Evolutionary conservation across 805 yeast genomes (phyloP), one percentile per base, ranked within the genome.

Genomic region (Wickerhamomyces bovis): DNA sequence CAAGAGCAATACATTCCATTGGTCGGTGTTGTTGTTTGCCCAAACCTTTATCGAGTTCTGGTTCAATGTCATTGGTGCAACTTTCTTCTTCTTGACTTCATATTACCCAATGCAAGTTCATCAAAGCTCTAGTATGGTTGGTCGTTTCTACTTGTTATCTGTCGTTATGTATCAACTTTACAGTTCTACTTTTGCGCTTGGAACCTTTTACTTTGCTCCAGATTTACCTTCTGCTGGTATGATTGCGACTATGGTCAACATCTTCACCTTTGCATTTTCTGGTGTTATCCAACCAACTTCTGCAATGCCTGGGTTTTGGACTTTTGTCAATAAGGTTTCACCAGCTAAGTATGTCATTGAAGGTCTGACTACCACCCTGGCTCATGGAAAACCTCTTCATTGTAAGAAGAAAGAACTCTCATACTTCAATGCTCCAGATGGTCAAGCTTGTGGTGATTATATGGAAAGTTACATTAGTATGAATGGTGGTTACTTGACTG

Each of bases 261-360:
- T 83, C 31, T 75, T 84, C 60, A 64, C 77, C 56, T 72, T 84
- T 47, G 68, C 81, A 20, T 85, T 85, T 68, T 73, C 85, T 62
- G 89, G 90, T 68, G 83, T 83, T 47, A 69, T 81, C 48, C 87
- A 81, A 57, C 78, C 81, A 16, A 66, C 66, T 7, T 38, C 50
- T 3, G 65, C 71, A 44, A 75, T 85, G 81, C 94, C 95, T 12
- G 81, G 86, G 1, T 87, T 87, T 70, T 87, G 95, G 95, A 80
- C 77, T 41, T 87, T 84, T 62, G 84, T 87, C 89, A 82, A 85
- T 76, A 76, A 84, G 54, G 73, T 72, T 19, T 81, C 87, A 22
- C 95, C 85, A 10, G 75, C 76, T 65, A 84, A 92, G 1, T 87
- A 87, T 60, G 77, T 83, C 62, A 69, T 86, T 48, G 80, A 78